A percentile compares a stretch with the other conserved stretches of the same genome.
Evolutionary conservation across 805 yeast species (phyloP).

Genomic region (Candida michaelii): DNA sequence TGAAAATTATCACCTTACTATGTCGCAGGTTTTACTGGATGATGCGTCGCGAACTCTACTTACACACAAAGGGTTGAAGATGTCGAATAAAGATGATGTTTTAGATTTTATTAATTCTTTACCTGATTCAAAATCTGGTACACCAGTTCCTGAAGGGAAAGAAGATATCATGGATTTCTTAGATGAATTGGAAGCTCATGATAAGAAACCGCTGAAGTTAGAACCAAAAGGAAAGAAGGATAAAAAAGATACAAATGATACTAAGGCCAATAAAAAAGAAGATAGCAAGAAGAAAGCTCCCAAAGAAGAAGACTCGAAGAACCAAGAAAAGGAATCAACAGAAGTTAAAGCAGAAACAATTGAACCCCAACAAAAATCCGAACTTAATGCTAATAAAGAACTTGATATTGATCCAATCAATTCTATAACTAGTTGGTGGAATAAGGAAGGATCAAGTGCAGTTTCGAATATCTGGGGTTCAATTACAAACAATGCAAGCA

Average conservation of each 20-base stretch:
- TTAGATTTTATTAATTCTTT: slow-evolving; percentile 77
- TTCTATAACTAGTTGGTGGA: slow-evolving; percentile 74
- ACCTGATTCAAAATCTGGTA: slow-evolving; percentile 54
- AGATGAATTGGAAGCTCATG: slow-evolving; percentile 71
- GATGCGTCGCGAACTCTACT: background rate
- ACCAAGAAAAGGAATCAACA: background rate
- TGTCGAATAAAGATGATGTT: slow-evolving; percentile 53
- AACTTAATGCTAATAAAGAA: slow-evolving; percentile 16
- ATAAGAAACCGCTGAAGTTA: slow-evolving; percentile 37
- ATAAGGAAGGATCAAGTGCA: slow-evolving; percentile 61
- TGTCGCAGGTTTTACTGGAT: background rate
- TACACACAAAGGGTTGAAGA: background rate
- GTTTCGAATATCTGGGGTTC: slow-evolving; percentile 70
- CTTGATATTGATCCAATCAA: slow-evolving; percentile 57
- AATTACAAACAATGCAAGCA: slow-evolving; percentile 52
- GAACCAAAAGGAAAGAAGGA: slow-evolving; percentile 29
- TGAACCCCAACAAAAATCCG: background rate
- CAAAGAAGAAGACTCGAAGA: background rate
- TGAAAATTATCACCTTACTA: slow-evolving; percentile 2
- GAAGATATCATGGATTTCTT: slow-evolving; percentile 56
- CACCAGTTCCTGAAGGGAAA: slow-evolving; percentile 37
- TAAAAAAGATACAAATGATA: slow-evolving; percentile 6
- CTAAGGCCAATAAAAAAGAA: slow-evolving; percentile 15
- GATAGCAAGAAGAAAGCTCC: slow-evolving; percentile 13
- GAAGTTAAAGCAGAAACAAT: slow-evolving; percentile 2